phyloP scores from a whole-genome alignment of 495 filamentous ascomycete genomes.

The Xanthoparmelia taractica region DNA sequence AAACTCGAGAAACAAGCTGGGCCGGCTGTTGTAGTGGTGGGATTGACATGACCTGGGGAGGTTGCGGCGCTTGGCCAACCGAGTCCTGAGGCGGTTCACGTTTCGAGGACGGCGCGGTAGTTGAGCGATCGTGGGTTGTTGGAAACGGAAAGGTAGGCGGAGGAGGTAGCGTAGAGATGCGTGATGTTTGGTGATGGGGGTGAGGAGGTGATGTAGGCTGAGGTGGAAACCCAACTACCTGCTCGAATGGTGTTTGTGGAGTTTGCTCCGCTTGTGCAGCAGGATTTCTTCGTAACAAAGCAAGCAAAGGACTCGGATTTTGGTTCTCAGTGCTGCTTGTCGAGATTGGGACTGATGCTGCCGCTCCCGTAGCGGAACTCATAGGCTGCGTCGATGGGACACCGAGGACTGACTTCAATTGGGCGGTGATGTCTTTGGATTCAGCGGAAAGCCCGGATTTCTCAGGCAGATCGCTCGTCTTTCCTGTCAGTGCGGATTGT shows the following conservation, averaged over 20 bases:
- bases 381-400: slow-evolving; percentile 16
- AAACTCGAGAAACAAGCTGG: slow-evolving; percentile 15
- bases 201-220: slow-evolving; percentile 37
- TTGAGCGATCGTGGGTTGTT: slow-evolving; percentile 16
- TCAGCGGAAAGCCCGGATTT: slow-evolving; percentile 25
- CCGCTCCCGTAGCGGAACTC: slow-evolving; percentile 12
- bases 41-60: slow-evolving; percentile 22
- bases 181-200: slow-evolving; percentile 34
- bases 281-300: slow-evolving; percentile 43
- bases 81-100: background rate
- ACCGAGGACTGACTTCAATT: slow-evolving; percentile 53
- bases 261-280: slow-evolving; percentile 13
- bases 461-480: slow-evolving; percentile 38
- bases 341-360: slow-evolving; percentile 19
- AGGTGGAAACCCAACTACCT: slow-evolving; percentile 30
- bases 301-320: slow-evolving; percentile 50
- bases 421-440: slow-evolving; percentile 23
- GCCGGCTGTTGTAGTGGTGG: slow-evolving; percentile 25
- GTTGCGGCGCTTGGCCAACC: slow-evolving; percentile 1
- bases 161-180: slow-evolving; percentile 31
- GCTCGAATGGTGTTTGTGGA: slow-evolving; percentile 39
- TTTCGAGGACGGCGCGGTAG: slow-evolving; percentile 10
- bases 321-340: slow-evolving; percentile 24
- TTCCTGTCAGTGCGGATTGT: slow-evolving; percentile 16
- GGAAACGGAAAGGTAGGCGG: slow-evolving; percentile 41